phyloP scores from a whole-genome alignment of 2,329 filamentous ascomycete species.

The Talaromyces sp. region DNA sequence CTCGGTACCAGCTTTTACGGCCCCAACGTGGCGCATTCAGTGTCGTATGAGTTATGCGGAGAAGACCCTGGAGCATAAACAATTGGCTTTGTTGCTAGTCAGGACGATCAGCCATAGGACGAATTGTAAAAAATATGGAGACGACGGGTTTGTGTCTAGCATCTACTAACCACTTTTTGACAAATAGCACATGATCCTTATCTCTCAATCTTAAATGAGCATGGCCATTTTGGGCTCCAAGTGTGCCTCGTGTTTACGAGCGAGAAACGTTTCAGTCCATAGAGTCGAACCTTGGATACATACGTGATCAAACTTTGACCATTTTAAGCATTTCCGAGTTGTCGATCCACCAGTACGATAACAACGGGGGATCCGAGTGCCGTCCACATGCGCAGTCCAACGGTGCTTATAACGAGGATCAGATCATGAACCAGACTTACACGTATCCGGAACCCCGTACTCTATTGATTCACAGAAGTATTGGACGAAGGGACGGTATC shows the following conservation, averaged over 20 bases:
- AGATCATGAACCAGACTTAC: neutral
- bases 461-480: neutral
- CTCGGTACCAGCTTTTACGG: neutral
- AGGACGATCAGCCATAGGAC: neutral
- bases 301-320: neutral
- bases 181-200: neutral
- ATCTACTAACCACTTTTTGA: neutral
- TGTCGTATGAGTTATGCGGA: conserved; percentile 1
- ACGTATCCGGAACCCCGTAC: neutral
- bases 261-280: neutral
- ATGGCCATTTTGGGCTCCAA: too few relatives aligned
- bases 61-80: neutral
- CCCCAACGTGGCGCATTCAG: neutral
- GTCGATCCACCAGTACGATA: neutral
- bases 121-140: neutral
- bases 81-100: neutral
- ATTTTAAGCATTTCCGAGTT: neutral
- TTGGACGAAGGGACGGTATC: neutral
- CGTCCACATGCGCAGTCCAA: neutral
- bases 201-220: neutral
- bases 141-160: neutral
- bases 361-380: conserved; percentile 3
- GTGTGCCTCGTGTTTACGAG: neutral
- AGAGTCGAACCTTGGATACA: neutral
- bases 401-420: neutral